A percentile compares a stretch with the other conserved stretches of the same genome.
Evolutionary conservation across 2,329 filamentous ascomycete genomes (phyloP).

Genomic region (Reticulascus tulasneorum): DNA sequence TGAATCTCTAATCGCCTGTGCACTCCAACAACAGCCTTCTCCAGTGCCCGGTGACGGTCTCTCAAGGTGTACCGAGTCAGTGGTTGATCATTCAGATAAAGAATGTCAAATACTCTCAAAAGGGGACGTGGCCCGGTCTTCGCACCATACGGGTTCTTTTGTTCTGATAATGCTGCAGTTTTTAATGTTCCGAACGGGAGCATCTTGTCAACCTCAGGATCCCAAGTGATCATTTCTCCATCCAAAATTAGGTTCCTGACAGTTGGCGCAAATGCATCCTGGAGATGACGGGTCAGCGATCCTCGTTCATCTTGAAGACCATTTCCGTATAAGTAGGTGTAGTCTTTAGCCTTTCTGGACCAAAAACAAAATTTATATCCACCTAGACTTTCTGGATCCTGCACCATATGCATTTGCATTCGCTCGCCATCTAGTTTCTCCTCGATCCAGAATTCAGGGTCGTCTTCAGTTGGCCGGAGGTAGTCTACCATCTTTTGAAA

Average conservation of each 20-base stretch:
- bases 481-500: slow-evolving; percentile 76
- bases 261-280: slow-evolving; percentile 68
- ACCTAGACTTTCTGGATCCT: slow-evolving; percentile 64
- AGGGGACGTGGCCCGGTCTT: slow-evolving; percentile 66
- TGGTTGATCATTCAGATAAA: slow-evolving; percentile 78
- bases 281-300: slow-evolving; percentile 75
- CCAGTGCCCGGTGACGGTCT: slow-evolving; percentile 73
- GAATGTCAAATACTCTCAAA: slow-evolving; percentile 84
- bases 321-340: slow-evolving; percentile 87
- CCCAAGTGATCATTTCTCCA: slow-evolving; percentile 99
- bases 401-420: slow-evolving; percentile 91
- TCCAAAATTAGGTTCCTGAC: slow-evolving; percentile 89
- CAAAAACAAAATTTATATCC: slow-evolving; percentile 79
- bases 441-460: slow-evolving; percentile 89
- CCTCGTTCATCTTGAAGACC: slow-evolving; percentile 70
- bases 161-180: slow-evolving; percentile 77
- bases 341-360: slow-evolving; percentile 95
- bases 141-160: slow-evolving; percentile 67
- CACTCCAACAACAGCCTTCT: slow-evolving; percentile 64
- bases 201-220: slow-evolving; percentile 77
- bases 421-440: slow-evolving; percentile 96
- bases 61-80: slow-evolving; percentile 79
- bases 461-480: slow-evolving; percentile 61
- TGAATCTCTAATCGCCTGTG: slow-evolving; percentile 82
- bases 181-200: slow-evolving; percentile 92